These are phyloP conservation scores for Atalantia buxifolia DNA, from an alignment of 345 rosid genomes.

Conservation along the genomic window DNA sequence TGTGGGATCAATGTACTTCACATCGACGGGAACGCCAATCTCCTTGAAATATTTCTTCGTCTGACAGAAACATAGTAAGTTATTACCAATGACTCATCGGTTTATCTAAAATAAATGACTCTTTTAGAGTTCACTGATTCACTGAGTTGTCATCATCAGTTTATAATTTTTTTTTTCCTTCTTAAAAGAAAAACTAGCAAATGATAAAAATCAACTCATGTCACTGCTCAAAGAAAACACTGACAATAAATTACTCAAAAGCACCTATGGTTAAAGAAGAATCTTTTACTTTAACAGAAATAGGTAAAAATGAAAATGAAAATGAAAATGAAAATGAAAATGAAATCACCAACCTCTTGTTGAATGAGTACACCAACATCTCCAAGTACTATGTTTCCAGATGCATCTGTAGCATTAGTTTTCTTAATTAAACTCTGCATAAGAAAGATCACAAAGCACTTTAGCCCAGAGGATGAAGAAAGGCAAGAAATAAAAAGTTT, in stretches of 20 bases:
- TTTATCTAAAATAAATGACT: neutral
- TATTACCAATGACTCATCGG: neutral
- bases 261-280: neutral
- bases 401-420: constrained; percentile 94
- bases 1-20: constrained; percentile 95
- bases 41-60: constrained; percentile 75
- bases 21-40: constrained; percentile 64
- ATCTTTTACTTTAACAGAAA: neutral
- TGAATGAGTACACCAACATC: constrained; percentile 90
- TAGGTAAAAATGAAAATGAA: neutral
- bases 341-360: constrained; percentile 73
- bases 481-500: neutral
- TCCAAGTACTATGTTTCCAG: constrained; percentile 83
- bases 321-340: neutral
- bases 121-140: neutral
- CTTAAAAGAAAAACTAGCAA: neutral
- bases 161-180: neutral
- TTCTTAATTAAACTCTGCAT: constrained; percentile 70
- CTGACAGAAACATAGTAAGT: constrained; percentile 33
- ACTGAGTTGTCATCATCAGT: neutral
- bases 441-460: constrained; percentile 11
- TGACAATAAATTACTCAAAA: neutral
- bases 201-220: neutral
- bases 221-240: neutral
- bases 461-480: neutral